Conservation (phyloP, 2,329 filamentous ascomycete species). For the Aspergillus sp. region DNA sequence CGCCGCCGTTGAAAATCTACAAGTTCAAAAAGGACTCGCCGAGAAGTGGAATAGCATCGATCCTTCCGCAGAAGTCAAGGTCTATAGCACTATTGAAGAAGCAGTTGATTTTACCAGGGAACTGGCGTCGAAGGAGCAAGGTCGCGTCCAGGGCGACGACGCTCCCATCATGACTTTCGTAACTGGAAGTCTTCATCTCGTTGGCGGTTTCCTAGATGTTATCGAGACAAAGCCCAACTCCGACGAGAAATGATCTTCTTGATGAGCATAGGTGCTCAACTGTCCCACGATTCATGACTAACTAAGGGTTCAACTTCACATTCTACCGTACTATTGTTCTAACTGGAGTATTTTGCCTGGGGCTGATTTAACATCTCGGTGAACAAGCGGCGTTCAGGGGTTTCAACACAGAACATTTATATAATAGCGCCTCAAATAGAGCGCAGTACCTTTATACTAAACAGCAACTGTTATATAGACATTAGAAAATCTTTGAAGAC, state of each 20-base stretch:
- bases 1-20: constrained; percentile 57
- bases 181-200: constrained; percentile 82
- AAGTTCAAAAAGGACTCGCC: constrained; percentile 68
- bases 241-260: constrained; percentile 8
- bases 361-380: constrained; percentile 3
- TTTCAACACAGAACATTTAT: constrained; percentile 3
- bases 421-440: constrained; percentile 2
- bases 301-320: constrained; percentile 21
- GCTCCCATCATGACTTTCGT: constrained; percentile 64
- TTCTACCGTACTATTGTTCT: constrained; percentile 14
- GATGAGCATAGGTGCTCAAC: neutral
- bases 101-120: constrained; percentile 60
- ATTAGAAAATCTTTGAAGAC: neutral
- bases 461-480: neutral
- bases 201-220: constrained; percentile 74
- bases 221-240: constrained; percentile 53
- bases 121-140: constrained; percentile 38
- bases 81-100: constrained; percentile 67
- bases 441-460: constrained; percentile 6
- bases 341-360: constrained; percentile 4
- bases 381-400: neutral
- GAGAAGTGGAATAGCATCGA: constrained; percentile 59
- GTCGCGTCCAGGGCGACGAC: constrained; percentile 30
- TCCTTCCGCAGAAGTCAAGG: constrained; percentile 53
- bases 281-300: neutral